A percentile compares a stretch with the other conserved stretches of the same genome.
phyloP scores from a whole-genome alignment of 257 asterid species.

The Capsicum chinense region DNA sequence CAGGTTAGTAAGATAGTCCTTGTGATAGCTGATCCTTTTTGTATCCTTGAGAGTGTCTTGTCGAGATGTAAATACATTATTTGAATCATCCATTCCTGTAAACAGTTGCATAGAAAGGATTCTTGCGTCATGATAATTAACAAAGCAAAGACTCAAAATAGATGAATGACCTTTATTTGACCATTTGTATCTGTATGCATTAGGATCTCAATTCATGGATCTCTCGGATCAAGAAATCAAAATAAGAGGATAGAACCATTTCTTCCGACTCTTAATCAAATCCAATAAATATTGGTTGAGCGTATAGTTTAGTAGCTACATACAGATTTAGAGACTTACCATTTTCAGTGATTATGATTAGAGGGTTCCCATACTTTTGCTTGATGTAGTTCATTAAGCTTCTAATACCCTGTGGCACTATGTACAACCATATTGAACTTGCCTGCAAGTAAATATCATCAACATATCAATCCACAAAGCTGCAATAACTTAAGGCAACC shows the following conservation, averaged over 20 bases:
- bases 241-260: not conserved
- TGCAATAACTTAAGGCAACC: not conserved
- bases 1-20: constrained; percentile 66
- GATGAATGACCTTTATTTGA: too few relatives aligned
- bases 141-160: too few relatives aligned
- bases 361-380: constrained; percentile 72
- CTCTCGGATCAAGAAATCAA: too few relatives aligned
- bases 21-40: constrained; percentile 78
- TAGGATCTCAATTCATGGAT: too few relatives aligned
- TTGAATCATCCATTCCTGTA: constrained; percentile 84
- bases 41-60: constrained; percentile 63
- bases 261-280: not conserved
- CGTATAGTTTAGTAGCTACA: not conserved
- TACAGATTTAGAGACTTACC: constrained; percentile 44
- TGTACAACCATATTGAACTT: constrained; percentile 78
- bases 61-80: constrained; percentile 28
- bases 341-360: constrained; percentile 76
- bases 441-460: constrained; percentile 51
- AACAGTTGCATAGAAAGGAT: not conserved
- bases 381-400: constrained; percentile 77
- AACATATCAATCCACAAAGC: not conserved
- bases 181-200: too few relatives aligned
- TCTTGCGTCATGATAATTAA: too few relatives aligned
- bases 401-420: constrained; percentile 84
- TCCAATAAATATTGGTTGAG: not conserved